Base-by-base conservation (phyloP, 2,329 filamentous ascomycete species). In the Huntiella bhutanensis region DNA sequence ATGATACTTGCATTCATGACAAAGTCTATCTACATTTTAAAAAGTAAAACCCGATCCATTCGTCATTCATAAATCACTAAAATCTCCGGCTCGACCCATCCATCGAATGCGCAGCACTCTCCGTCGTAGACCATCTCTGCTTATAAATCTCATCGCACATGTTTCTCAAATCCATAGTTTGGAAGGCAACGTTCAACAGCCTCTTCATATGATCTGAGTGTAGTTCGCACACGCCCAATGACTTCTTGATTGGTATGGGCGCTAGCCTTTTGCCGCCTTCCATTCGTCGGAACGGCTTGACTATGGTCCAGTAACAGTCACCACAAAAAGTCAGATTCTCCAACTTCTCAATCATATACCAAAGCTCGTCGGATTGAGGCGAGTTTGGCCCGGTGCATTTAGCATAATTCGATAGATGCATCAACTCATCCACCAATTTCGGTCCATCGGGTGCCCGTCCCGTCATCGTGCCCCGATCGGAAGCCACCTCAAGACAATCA, bases 241-340 rank as follows among this genome's bases (percentile, higher is more conserved):
- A 11, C 72, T 67, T 47, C 70, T 68, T 51, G 73, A 75, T 53
- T 82, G 52, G 78, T 73, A 13, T 70, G 63, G 7, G 80, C 76
- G 17, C 87, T 65, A 1, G 70, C 62, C 36, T 63, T 62, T 45
- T 62, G 59, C 12, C 68, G 64, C 28, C 69, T 64, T 1, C 78
- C 62, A 43, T 75, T 65, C 1, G 86, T 85, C 60, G 72, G 75
- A n/a, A 94, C 74, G 1, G 84, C 72, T 16, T 84, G 17, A 50
- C 45, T 10, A 33, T 33, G 11, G 45, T 77, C 12, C 83, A 73
- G 58, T 82, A 94, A 59, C 87, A 96, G 59, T 88, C 83, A 52
- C 82, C 76, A 60, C 87, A 96, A 3, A 93, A 79, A 1, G 81
- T 85, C 55, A 94, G 75, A 41, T 86, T 73, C 0, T 81, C 82